phyloP scores from a whole-genome alignment of 352 stramenopile species.

The Thraustochytrium sp. region DNA sequence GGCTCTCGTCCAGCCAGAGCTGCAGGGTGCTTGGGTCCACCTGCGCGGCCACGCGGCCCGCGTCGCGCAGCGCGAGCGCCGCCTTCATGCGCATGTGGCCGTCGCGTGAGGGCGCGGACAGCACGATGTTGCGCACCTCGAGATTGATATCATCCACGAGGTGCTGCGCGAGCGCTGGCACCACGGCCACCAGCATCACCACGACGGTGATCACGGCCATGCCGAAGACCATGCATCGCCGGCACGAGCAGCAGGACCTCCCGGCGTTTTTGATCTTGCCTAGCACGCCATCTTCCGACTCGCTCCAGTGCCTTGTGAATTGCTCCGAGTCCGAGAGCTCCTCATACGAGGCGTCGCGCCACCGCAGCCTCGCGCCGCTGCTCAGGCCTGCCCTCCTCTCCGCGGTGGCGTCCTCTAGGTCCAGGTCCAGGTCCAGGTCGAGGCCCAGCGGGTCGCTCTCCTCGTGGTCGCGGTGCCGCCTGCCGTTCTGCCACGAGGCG shows the following conservation, averaged over 20 bases:
- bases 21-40: too few species aligned
- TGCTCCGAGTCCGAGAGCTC: background rate
- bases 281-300: background rate
- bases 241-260: background rate
- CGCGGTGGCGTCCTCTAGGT: background rate
- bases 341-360: background rate
- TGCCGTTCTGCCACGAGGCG: too few species aligned
- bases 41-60: too few species aligned
- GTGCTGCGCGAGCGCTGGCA: background rate
- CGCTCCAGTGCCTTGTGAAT: background rate
- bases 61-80: background rate
- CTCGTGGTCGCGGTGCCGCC: background rate
- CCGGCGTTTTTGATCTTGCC: background rate
- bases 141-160: background rate
- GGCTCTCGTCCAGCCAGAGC: too few species aligned
- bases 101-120: background rate
- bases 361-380: background rate
- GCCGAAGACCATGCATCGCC: background rate
- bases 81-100: background rate
- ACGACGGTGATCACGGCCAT: too few species aligned
- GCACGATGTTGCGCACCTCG: background rate
- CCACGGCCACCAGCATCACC: background rate
- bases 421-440: background rate
- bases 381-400: background rate
- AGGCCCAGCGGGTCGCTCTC: background rate